These are phyloP conservation scores for Lasiosphaeria miniovina DNA, from an alignment of 495 filamentous ascomycete genomes.

Conservation along the genomic window DNA sequence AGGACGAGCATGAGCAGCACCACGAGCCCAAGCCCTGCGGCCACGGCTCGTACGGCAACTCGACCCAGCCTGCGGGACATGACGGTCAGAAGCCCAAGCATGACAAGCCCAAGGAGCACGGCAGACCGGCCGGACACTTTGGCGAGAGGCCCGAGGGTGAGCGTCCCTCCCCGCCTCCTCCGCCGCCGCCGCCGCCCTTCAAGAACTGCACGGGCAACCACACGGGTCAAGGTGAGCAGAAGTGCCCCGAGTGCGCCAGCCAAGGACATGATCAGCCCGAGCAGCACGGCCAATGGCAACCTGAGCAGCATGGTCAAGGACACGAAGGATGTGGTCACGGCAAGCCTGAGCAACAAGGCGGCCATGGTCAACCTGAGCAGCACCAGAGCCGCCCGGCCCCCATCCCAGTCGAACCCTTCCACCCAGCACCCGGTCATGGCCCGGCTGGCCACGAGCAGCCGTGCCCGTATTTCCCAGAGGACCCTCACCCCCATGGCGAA, in stretches of 20 bases:
- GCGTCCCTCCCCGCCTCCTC: background rate
- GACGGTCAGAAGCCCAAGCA: slow-evolving; percentile 1
- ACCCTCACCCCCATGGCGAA: too few relatives aligned
- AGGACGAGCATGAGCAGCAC: background rate
- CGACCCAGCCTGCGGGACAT: background rate
- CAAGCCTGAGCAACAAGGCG: background rate
- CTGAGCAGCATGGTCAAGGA: background rate
- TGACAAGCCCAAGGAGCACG: background rate
- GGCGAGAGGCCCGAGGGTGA: background rate
- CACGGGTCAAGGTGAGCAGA: background rate
- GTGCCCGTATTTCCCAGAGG: background rate
- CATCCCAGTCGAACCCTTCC: too few relatives aligned
- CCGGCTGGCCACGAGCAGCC: background rate
- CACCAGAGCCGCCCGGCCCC: too few relatives aligned
- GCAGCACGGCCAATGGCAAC: background rate
- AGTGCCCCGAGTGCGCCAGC: background rate
- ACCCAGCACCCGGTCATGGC: background rate
- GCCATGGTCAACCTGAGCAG: background rate
- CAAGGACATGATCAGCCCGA: background rate
- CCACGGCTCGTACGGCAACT: background rate
- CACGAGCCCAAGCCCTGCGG: background rate
- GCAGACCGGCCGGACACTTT: background rate
- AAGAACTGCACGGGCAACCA: background rate
- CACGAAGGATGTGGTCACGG: background rate
- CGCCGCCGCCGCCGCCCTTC: background rate